Conservation (phyloP, 2,329 filamentous ascomycete genomes). For the Dactylellina drechsleri region DNA sequence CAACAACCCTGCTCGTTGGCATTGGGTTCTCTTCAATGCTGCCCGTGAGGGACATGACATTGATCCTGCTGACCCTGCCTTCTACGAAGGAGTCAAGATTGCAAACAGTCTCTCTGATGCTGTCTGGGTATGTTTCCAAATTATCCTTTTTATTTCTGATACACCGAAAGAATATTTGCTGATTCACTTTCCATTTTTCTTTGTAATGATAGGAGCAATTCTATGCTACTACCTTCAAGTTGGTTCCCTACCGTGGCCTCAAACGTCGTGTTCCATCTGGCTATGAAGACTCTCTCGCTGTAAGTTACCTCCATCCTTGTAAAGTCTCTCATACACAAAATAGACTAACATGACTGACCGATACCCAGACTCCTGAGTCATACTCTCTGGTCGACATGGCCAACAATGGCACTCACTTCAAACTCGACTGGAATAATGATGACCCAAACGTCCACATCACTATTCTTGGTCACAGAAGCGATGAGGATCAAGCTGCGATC, state of each 20-base stretch:
- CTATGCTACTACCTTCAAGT: not conserved
- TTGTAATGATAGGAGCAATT: not conserved
- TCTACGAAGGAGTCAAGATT: not conserved
- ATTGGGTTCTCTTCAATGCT: constrained; percentile 35
- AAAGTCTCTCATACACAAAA: too few species aligned
- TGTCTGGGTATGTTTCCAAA: constrained; percentile 28
- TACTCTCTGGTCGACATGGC: constrained; percentile 32
- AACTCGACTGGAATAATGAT: constrained; percentile 32
- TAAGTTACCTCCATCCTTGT: not conserved
- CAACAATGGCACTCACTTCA: constrained; percentile 4
- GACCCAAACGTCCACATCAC: constrained; percentile 7
- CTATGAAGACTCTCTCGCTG: not conserved
- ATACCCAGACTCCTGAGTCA: not conserved
- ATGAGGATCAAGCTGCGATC: not conserved
- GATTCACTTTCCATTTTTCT: not conserved
- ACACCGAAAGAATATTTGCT: not conserved
- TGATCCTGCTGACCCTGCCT: not conserved
- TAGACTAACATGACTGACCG: too few species aligned
- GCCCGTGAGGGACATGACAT: not conserved
- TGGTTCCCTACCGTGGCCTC: not conserved
- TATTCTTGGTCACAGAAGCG: too few species aligned
- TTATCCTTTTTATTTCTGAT: not conserved
- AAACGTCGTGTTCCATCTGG: constrained; percentile 3
- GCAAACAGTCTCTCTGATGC: constrained; percentile 3
- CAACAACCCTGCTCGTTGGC: constrained; percentile 15